Conservation (phyloP, 768 basidiomycete genomes). For the Candolleomyces efflorescens region DNA sequence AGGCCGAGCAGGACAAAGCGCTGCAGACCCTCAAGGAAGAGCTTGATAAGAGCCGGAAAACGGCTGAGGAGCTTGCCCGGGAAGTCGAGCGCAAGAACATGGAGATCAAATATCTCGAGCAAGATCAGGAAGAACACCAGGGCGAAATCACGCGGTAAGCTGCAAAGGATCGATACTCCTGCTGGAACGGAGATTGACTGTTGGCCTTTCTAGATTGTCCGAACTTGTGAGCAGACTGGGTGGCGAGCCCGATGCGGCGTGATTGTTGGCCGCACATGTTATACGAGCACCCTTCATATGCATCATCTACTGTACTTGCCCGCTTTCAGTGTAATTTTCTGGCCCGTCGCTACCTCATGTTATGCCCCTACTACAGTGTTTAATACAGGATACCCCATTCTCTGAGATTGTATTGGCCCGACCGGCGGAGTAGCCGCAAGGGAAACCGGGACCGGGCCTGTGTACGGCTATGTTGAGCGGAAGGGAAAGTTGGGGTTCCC, state of each 20-base stretch:
- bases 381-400: too few relatives aligned
- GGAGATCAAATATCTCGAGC: constrained; percentile 79
- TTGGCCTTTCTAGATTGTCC: neutral
- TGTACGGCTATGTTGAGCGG: neutral
- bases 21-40: constrained; percentile 51
- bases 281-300: neutral
- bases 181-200: neutral
- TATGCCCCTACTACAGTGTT: neutral
- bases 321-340: too few relatives aligned
- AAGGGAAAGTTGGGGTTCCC: constrained; percentile 1
- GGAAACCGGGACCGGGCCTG: neutral
- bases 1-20: constrained; percentile 61
- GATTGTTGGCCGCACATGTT: neutral
- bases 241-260: neutral
- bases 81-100: constrained; percentile 67
- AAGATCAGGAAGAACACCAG: constrained; percentile 72
- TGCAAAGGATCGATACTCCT: constrained; percentile 12
- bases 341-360: neutral
- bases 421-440: neutral
- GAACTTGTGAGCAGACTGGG: neutral
- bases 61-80: constrained; percentile 51
- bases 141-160: constrained; percentile 80
- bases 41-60: constrained; percentile 47
- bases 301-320: constrained; percentile 6
- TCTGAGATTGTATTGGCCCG: neutral